Percentiles rank a stretch among this genome's conserved stretches.
Conservation (phyloP, 2,329 filamentous ascomycete species). For the Colletotrichum gloeosporioides region DNA sequence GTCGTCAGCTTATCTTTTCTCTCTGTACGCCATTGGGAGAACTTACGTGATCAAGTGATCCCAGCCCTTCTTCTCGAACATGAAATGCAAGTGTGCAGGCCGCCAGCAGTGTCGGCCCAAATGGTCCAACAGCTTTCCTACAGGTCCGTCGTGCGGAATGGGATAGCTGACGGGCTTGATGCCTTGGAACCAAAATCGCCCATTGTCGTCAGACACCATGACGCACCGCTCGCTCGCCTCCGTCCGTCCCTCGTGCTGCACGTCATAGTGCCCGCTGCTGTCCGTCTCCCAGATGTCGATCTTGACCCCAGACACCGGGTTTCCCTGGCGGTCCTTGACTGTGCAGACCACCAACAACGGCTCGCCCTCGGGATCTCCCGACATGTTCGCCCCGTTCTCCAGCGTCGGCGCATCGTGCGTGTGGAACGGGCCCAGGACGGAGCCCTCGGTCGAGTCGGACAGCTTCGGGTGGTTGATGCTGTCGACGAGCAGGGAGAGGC, state of each 20-base stretch:
- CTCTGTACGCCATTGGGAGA: background rate
- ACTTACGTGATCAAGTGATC: constrained; percentile 85
- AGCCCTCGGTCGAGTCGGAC: constrained; percentile 70
- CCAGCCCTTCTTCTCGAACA: constrained; percentile 82
- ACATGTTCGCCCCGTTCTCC: constrained; percentile 61
- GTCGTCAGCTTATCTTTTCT: background rate
- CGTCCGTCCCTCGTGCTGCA: constrained; percentile 67
- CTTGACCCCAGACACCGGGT: constrained; percentile 65
- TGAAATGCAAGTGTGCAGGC: constrained; percentile 85
- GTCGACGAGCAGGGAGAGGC: constrained; percentile 77
- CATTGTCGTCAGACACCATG: constrained; percentile 30
- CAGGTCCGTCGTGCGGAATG: constrained; percentile 84
- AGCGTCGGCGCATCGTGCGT: constrained; percentile 69
- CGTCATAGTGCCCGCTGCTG: constrained; percentile 75
- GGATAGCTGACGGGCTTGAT: constrained; percentile 87
- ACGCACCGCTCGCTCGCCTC: constrained; percentile 57
- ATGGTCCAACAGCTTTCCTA: constrained; percentile 71
- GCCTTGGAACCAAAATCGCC: constrained; percentile 80
- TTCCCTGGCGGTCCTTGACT: constrained; percentile 64
- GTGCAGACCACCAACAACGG: constrained; percentile 72
- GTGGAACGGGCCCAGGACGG: constrained; percentile 83
- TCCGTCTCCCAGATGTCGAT: constrained; percentile 85
- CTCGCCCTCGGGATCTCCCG: constrained; percentile 68
- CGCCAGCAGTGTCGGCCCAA: constrained; percentile 79
- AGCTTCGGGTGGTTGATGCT: constrained; percentile 80